Evolutionary conservation across 75 land plant species (phyloP).

Genomic region (Picea sitchensis): DNA sequence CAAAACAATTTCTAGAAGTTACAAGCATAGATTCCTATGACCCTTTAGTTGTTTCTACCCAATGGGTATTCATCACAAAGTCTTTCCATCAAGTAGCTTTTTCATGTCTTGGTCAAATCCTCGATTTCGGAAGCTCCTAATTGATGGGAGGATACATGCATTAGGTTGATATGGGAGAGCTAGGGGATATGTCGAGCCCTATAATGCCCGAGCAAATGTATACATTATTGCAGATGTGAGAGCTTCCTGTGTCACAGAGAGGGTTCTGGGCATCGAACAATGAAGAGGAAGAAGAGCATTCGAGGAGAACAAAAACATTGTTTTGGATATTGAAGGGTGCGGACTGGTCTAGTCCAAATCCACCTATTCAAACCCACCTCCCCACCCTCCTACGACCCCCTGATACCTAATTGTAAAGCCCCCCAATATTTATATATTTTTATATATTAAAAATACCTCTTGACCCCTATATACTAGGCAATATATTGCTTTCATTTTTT

Average conservation of each 20-base stretch:
- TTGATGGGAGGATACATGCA: slow-evolving; percentile 28
- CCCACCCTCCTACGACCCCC: too few species aligned
- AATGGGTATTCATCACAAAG: too few species aligned
- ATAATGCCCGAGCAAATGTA: slow-evolving; percentile 33
- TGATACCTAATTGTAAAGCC: too few species aligned
- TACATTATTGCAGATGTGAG: slow-evolving; percentile 26
- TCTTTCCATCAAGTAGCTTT: too few species aligned
- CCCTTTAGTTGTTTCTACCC: too few species aligned
- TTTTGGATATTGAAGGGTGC: slow-evolving; percentile 24
- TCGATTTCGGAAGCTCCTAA: slow-evolving; percentile 13
- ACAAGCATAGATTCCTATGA: too few species aligned
- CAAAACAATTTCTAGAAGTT: too few species aligned
- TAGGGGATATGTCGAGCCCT: slow-evolving; percentile 13
- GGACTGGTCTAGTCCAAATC: slow-evolving; percentile 30
- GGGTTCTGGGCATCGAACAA: slow-evolving; percentile 12
- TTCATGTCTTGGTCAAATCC: too few species aligned
- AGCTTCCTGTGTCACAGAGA: slow-evolving; percentile 10
- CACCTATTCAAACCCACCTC: background rate
- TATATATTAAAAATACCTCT: too few species aligned
- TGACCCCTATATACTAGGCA: too few species aligned
- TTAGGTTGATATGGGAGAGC: slow-evolving; percentile 17
- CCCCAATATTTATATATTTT: too few species aligned
- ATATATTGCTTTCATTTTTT: too few species aligned
- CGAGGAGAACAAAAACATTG: slow-evolving; percentile 15
- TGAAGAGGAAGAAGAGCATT: slow-evolving; percentile 22